Base-by-base conservation (phyloP, 148 eudicot species). In the Simmondsia chinensis region DNA sequence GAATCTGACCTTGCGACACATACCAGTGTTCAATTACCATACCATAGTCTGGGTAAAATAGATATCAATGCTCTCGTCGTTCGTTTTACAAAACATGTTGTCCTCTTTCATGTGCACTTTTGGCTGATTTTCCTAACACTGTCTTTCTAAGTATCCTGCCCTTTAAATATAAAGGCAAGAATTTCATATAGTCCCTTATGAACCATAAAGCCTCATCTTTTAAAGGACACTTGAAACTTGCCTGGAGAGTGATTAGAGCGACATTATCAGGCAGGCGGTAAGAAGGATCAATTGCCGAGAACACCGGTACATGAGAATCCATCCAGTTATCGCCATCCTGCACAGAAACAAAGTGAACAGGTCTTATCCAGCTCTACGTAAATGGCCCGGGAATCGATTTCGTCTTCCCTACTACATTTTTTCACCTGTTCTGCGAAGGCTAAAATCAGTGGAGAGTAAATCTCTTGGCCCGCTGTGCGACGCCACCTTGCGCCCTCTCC, bases 401-500 rank as follows among this genome's bases (percentile, higher is more conserved):
- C 7, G 18, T 15, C 18, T 10, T 9, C 42, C 33, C 6, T 11
- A 2, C 16, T 30, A n/a, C 16, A 15, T 25, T 50, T 56, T 12
- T 30, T 59, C 32, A 82, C 93, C 93, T 75, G 85, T 62, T 76
- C 94, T 24, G 94, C 56, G 60, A 85, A 89, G 58, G 97, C 97
- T 42, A 89, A 60, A 51, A 85, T 82, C 40, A 89, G 88, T 6
- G 97, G 95, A 37, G 97, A 85, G 65, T 84, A 89, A 26, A 89
- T 64, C 74, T 84, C 97, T 56, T 89, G 97, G 31, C 97, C 95
- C 60, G 68, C 63, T 55, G 75, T 76, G 44, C 95, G 85, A 31
- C 97, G 95, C 97, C 97, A 89, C 69, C 55, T 85, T 33, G 97
- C 93, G 45, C 97, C 97, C 40, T 89, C 82, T 40, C 97, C 95